Percentiles rank a stretch among this genome's conserved stretches.
phyloP scores from a whole-genome alignment of 148 eudicot genomes.

The Fallopia convolvulus region DNA sequence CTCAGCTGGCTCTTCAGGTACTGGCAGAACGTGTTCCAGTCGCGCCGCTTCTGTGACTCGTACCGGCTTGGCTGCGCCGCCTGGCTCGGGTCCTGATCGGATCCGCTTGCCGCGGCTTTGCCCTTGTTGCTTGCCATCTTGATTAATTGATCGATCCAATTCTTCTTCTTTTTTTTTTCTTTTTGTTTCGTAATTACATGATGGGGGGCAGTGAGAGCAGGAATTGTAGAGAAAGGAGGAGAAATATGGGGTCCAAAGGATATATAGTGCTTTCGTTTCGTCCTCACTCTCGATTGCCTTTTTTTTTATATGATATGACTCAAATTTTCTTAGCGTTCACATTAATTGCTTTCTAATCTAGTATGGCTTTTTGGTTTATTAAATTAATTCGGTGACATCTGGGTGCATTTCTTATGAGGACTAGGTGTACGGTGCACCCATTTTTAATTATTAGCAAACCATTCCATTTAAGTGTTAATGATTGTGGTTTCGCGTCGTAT shows the following conservation, averaged over 20 bases:
- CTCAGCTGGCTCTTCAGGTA: conserved; percentile 62
- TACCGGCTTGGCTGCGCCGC: conserved; percentile 42
- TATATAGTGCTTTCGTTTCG: conserved; percentile 5
- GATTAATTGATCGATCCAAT: neutral
- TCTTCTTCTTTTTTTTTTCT: neutral
- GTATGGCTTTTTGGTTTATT: neutral
- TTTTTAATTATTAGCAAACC: neutral
- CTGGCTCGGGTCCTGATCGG: neutral
- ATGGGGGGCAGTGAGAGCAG: neutral
- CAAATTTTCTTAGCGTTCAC: neutral
- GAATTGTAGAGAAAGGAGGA: neutral
- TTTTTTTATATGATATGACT: neutral
- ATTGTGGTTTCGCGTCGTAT: neutral
- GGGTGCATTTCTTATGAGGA: neutral
- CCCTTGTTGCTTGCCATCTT: conserved; percentile 4
- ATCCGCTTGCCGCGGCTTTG: neutral
- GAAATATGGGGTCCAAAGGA: conserved; percentile 4
- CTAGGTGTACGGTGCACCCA: neutral
- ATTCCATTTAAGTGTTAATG: neutral
- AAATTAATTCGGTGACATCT: neutral
- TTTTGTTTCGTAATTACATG: neutral
- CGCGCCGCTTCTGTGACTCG: conserved; percentile 70
- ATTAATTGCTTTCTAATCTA: neutral
- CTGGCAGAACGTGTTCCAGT: conserved; percentile 82
- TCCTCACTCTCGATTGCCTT: neutral